These are phyloP conservation scores for Colletotrichum abscissum DNA, from an alignment of 2,329 filamentous ascomycete genomes.

Conservation along the genomic window DNA sequence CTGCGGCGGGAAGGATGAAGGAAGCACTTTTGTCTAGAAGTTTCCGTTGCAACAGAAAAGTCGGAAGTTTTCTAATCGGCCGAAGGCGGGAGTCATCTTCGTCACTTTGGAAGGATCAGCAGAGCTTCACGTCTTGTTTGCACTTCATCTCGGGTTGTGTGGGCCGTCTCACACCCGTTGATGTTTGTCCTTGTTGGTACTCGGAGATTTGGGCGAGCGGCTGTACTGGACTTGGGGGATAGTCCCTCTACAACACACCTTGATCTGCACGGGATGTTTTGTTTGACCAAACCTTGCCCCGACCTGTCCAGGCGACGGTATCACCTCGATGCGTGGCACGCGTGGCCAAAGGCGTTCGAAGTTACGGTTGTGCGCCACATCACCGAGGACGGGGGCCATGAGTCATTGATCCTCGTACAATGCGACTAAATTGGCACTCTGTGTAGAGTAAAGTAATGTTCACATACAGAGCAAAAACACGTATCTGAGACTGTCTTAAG, in stretches of 20 bases:
- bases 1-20: neutral
- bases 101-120: neutral
- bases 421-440: neutral
- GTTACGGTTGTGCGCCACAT: neutral
- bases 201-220: constrained; percentile 7
- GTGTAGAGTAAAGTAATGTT: neutral
- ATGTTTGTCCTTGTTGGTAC: constrained; percentile 14
- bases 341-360: neutral
- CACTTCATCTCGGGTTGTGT: neutral
- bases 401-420: neutral
- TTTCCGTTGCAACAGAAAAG: too few species aligned
- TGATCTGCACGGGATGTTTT: neutral
- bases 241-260: neutral
- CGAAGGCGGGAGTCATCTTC: neutral
- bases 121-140: neutral
- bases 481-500: constrained; percentile 20
- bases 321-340: constrained; percentile 7
- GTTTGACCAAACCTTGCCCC: constrained; percentile 14
- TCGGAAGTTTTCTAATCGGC: neutral
- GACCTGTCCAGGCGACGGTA: neutral
- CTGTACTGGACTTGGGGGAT: neutral
- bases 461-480: neutral
- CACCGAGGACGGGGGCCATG: too few species aligned
- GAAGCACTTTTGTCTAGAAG: neutral
- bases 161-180: constrained; percentile 15